Conservation (phyloP, 768 basidiomycete species). For the Sarcodon sp. region DNA sequence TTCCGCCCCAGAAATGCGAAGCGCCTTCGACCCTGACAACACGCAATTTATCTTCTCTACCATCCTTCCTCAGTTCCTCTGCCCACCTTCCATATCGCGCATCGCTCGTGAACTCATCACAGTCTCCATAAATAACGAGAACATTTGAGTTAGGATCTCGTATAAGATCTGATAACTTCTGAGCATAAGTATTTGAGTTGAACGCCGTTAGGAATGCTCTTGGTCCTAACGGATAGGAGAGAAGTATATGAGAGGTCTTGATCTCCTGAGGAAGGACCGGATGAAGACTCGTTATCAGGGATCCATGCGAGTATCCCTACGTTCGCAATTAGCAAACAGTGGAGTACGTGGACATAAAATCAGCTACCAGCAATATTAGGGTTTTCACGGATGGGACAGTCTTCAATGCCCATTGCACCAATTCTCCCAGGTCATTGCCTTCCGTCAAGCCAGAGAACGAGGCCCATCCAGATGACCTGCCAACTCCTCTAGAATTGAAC, state of each 20-base stretch:
- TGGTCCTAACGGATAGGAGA: constrained; percentile 69
- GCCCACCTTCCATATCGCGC: constrained; percentile 46
- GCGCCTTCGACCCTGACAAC: constrained; percentile 29
- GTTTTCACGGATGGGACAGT: constrained; percentile 28
- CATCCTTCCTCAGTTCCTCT: constrained; percentile 19
- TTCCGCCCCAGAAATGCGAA: constrained; percentile 56
- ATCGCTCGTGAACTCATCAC: constrained; percentile 56
- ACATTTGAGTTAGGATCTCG: constrained; percentile 32
- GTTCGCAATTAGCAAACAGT: background rate
- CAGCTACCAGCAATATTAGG: constrained; percentile 47
- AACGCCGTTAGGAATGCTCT: constrained; percentile 61
- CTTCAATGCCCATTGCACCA: constrained; percentile 42
- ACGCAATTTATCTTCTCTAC: constrained; percentile 14
- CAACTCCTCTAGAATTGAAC: constrained; percentile 74
- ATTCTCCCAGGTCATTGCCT: constrained; percentile 51
- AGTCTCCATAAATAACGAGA: constrained; percentile 53
- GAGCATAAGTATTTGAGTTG: constrained; percentile 38
- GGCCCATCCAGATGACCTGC: constrained; percentile 57
- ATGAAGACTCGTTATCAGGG: constrained; percentile 56
- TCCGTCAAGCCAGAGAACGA: constrained; percentile 65
- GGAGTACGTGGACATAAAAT: constrained; percentile 4
- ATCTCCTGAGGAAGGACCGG: constrained; percentile 37
- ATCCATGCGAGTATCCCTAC: constrained; percentile 77
- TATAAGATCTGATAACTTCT: constrained; percentile 37
- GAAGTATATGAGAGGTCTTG: constrained; percentile 48